Base-by-base conservation (phyloP, 345 rosid species). In the Kandelia obovata region DNA sequence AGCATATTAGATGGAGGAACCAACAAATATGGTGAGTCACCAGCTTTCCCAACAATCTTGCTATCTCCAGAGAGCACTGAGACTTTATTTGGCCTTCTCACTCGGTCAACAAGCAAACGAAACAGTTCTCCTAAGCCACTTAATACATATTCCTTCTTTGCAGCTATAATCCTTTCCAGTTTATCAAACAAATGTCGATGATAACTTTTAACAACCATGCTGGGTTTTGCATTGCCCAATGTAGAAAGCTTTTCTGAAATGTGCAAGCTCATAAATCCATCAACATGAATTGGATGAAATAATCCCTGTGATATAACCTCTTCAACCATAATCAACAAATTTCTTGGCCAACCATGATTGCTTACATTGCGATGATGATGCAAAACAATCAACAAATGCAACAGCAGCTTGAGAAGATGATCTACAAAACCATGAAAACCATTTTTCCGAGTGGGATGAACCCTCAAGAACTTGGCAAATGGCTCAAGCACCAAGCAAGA, bases 131-230 rank as follows among this genome's bases (percentile, higher is more conserved):
- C 97, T 5, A 85, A 66, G 71, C 94, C 85, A 68, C 77, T 81
- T 83, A 81, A 66, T 17, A 69, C 82, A 71, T 68, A 32, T 43
- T 75, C 76, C 60, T 83, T 80, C 83, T 84, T 92, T 75, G 62
- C 73, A 66, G 57, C 69, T 53, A 84, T 49, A 64, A 88, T 74
- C 61, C 67, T 76, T 71, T 86, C 80, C 49, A 90, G 75, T 82
- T 83, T 86, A 68, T 85, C 80, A 78, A 92, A 90, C 53, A 90
- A 83, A 80, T 90, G 91, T 66, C 94, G 83, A 53, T 95, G 98
- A 69, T 95, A 90, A 81, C 99, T 90, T 78, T 75, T 77, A 62
- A 84, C 59, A 17, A 74, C 81, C 64, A 81, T 71, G 13, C 71
- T 68, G 61, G 80, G 66, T 16, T 72, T 87, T 68, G 76, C 85